Evolutionary conservation across 2,329 filamentous ascomycete species (phyloP).

Genomic region (Colletotrichum caudatum): DNA sequence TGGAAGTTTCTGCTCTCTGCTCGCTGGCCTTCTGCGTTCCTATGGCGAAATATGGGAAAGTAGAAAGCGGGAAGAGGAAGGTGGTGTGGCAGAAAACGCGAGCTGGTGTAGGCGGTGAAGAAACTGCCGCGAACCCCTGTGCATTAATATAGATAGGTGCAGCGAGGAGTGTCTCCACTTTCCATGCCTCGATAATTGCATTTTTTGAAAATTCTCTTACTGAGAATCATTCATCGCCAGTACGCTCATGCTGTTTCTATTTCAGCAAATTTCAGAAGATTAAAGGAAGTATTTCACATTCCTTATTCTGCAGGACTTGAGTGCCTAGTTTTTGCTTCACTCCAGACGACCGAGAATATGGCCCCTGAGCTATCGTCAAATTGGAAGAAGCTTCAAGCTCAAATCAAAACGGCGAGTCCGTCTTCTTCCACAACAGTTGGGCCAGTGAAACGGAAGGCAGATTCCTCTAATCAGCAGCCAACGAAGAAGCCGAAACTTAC

Average conservation of each 20-base stretch:
- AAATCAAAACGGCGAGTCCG: conserved; percentile 62
- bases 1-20: conserved; percentile 8
- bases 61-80: conserved; percentile 10
- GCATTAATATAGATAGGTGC: too few species aligned
- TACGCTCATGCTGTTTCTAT: neutral
- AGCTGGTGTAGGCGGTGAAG: conserved; percentile 26
- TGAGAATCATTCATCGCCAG: neutral
- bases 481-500: conserved; percentile 49
- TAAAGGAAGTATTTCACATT: neutral
- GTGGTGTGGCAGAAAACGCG: conserved; percentile 42
- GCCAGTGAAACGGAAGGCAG: conserved; percentile 56
- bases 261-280: neutral
- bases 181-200: conserved; percentile 22
- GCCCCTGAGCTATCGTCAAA: conserved; percentile 71
- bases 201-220: conserved; percentile 25
- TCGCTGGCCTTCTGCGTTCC: neutral
- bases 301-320: neutral
- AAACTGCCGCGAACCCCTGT: conserved; percentile 30
- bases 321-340: neutral
- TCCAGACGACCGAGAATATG: conserved; percentile 49
- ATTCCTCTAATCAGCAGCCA: conserved; percentile 46
- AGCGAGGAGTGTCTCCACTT: neutral
- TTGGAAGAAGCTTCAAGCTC: conserved; percentile 82
- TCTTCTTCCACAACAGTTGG: conserved; percentile 49
- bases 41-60: conserved; percentile 12